Percentiles rank a stretch among this genome's conserved stretches.
Conservation (phyloP, 345 rosid genomes). For the Geranium rotundifolium region DNA sequence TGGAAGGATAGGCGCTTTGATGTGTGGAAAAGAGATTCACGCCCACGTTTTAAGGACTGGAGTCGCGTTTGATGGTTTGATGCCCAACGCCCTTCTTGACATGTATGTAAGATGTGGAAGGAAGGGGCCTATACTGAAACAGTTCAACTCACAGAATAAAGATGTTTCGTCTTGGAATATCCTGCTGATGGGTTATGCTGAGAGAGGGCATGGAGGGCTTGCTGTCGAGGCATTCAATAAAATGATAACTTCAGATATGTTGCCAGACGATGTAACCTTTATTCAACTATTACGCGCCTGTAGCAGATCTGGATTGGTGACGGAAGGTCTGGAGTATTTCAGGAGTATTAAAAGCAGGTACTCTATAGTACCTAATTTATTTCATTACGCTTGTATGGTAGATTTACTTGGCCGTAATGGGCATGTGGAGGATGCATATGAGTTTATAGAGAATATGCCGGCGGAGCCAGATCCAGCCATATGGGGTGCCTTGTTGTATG, state of each 20-base stretch:
- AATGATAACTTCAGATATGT: conserved; percentile 44
- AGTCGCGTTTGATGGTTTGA: conserved; percentile 41
- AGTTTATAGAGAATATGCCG: conserved; percentile 52
- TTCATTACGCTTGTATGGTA: conserved; percentile 75
- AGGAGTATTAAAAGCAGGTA: conserved; percentile 40
- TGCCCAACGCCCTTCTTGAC: conserved; percentile 61
- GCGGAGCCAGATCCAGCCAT: conserved; percentile 57
- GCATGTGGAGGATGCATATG: conserved; percentile 46
- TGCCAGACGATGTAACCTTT: conserved; percentile 70
- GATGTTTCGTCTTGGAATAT: conserved; percentile 80
- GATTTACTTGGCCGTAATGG: conserved; percentile 83
- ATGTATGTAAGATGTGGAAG: conserved; percentile 79
- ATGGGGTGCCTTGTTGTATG: conserved; percentile 82
- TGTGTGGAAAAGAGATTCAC: conserved; percentile 77
- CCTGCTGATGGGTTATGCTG: conserved; percentile 59
- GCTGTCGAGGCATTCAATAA: conserved; percentile 46
- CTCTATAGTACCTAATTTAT: conserved; percentile 50
- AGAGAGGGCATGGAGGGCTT: conserved; percentile 46
- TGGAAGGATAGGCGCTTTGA: conserved; percentile 69
- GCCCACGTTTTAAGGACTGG: conserved; percentile 51
- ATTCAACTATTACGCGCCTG: conserved; percentile 64
- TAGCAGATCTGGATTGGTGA: conserved; percentile 68
- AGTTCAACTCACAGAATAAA: conserved; percentile 39
- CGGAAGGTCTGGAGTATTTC: conserved; percentile 53
- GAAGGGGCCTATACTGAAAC: conserved; percentile 47